A percentile compares a stretch with the other conserved stretches of the same genome.
Evolutionary conservation across 306 rosid species (phyloP).

Genomic region (Cercis canadensis): DNA sequence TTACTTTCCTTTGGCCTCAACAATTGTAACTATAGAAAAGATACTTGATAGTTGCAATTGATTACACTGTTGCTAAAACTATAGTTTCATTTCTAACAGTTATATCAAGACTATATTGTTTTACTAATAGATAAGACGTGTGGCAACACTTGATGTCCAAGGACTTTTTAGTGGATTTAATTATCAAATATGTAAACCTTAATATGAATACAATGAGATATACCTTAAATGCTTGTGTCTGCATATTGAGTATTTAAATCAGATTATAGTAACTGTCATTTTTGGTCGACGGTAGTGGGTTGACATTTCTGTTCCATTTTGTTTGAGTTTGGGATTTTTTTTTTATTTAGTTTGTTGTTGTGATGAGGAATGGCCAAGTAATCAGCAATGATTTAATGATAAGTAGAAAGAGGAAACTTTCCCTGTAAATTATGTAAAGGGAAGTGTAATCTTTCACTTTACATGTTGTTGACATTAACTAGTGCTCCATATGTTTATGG

Average conservation of each 20-base stretch:
- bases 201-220: background rate
- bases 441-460: slow-evolving; percentile 1
- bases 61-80: too few species aligned
- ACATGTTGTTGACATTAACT: background rate
- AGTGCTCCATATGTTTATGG: background rate
- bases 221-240: background rate
- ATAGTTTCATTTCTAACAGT: too few species aligned
- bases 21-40: background rate
- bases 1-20: background rate
- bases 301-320: background rate
- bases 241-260: background rate
- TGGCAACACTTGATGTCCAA: background rate
- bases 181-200: background rate
- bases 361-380: background rate
- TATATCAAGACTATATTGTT: too few species aligned
- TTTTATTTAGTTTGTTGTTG: background rate
- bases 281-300: background rate
- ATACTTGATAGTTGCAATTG: too few species aligned
- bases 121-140: too few species aligned
- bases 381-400: background rate
- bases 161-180: background rate
- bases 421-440: too few species aligned
- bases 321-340: background rate
- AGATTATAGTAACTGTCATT: background rate
- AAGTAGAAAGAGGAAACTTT: background rate